A percentile compares a stretch with the other conserved stretches of the same genome.
These are phyloP conservation scores for Neurospora sp. DNA, from an alignment of 495 filamentous ascomycete genomes.

Conservation along the genomic window DNA sequence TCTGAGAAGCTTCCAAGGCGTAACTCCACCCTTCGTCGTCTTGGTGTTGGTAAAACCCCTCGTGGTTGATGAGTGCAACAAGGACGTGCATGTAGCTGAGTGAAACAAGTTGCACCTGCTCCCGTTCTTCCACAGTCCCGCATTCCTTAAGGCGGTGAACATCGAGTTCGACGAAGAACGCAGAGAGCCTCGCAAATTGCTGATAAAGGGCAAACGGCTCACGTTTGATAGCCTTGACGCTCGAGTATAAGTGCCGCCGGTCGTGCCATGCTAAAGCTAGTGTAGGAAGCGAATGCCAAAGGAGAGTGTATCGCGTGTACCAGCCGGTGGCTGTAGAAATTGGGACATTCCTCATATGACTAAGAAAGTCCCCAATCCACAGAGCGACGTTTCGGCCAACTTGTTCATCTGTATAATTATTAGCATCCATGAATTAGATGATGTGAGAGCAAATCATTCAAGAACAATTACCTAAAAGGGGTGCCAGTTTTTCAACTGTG, in stretches of 20 bases:
- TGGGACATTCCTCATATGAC: constrained; percentile 14
- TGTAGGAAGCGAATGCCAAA: constrained; percentile 25
- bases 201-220: constrained; percentile 23
- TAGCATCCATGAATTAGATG: constrained; percentile 6
- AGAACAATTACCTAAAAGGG: background rate
- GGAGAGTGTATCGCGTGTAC: constrained; percentile 26
- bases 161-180: constrained; percentile 23
- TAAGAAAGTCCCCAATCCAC: constrained; percentile 36
- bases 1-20: constrained; percentile 13
- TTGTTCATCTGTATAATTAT: constrained; percentile 27
- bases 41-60: constrained; percentile 16
- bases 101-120: constrained; percentile 15
- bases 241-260: constrained; percentile 3
- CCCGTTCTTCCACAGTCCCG: background rate
- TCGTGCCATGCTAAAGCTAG: background rate
- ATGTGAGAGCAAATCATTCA: background rate
- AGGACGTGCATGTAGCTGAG: constrained; percentile 20
- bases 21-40: constrained; percentile 22
- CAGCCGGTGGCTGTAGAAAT: constrained; percentile 20
- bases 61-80: constrained; percentile 18
- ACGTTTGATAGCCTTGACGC: constrained; percentile 6
- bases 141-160: constrained; percentile 1
- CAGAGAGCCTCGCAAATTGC: constrained; percentile 19
- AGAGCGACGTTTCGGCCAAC: constrained; percentile 26
- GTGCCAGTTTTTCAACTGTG: constrained; percentile 20